A percentile compares a stretch with the other conserved stretches of the same genome.
These are phyloP conservation scores for Amoeboradix gromovi DNA, from an alignment of 371 early-diverging fungal genomes.

Conservation along the genomic window DNA sequence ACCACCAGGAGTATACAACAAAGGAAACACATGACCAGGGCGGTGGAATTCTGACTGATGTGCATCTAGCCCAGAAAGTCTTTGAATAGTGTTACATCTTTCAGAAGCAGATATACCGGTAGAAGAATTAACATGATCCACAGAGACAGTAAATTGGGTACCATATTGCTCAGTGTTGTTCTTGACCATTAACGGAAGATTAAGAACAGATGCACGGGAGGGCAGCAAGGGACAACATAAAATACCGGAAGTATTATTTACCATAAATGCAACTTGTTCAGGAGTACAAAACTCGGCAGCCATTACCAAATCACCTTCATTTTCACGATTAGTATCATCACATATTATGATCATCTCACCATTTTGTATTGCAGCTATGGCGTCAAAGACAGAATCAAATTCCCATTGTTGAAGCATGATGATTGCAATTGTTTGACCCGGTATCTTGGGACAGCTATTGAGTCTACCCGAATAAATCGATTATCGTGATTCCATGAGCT, in stretches of 20 bases:
- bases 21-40: constrained; percentile 79
- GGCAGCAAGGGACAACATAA: neutral
- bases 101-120: constrained; percentile 84
- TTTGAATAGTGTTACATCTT: constrained; percentile 41
- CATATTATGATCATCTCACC: constrained; percentile 68
- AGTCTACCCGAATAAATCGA: no score
- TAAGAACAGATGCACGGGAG: constrained; percentile 9
- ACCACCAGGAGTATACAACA: constrained; percentile 46
- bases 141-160: constrained; percentile 72
- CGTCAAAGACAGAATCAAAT: constrained; percentile 41
- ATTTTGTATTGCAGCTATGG: constrained; percentile 14
- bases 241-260: constrained; percentile 8
- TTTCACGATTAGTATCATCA: constrained; percentile 86
- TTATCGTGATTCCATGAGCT: no score
- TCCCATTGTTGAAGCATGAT: constrained; percentile 1
- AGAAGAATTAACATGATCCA: constrained; percentile 50
- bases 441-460: no score
- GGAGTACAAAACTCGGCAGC: constrained; percentile 62
- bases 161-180: constrained; percentile 53
- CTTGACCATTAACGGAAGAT: constrained; percentile 72
- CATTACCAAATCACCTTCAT: constrained; percentile 84
- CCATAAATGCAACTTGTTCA: constrained; percentile 68
- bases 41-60: constrained; percentile 30
- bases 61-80: constrained; percentile 32
- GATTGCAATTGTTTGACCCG: no score